phyloP scores from a whole-genome alignment of 2,329 filamentous ascomycete genomes.

The Nakataea oryzae region DNA sequence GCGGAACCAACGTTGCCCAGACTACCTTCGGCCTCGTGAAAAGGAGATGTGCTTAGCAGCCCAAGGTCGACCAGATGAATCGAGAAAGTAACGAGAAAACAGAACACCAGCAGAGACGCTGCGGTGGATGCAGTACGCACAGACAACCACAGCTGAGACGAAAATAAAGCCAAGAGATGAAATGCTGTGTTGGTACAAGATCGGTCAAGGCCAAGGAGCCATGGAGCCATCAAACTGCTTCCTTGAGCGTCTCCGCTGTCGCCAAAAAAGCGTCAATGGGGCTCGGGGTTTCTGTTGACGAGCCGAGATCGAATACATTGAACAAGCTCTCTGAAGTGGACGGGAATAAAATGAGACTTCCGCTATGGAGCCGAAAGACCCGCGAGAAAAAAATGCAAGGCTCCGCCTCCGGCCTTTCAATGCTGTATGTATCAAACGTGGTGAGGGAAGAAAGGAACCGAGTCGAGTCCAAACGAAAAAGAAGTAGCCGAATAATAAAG shows the following conservation, averaged over 20 bases:
- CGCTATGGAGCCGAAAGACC: not conserved
- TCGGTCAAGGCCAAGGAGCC: not conserved
- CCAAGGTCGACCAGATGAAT: not conserved
- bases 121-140: not conserved
- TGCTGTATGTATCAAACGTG: conserved; percentile 1
- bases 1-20: not conserved
- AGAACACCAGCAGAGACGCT: not conserved
- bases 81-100: not conserved
- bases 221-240: not conserved
- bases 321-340: not conserved
- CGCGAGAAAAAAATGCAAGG: not conserved
- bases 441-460: not conserved
- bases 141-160: too few relatives aligned
- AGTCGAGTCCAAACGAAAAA: not conserved
- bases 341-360: not conserved
- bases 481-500: not conserved
- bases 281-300: not conserved
- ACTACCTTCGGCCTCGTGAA: not conserved
- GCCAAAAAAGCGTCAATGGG: not conserved
- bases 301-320: not conserved
- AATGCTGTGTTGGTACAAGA: not conserved
- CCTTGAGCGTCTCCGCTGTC: too few relatives aligned
- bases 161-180: not conserved
- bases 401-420: conserved; percentile 1
- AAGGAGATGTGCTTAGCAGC: not conserved